phyloP scores from a whole-genome alignment of 805 yeast species.

The Yamadazyma laniorum region DNA sequence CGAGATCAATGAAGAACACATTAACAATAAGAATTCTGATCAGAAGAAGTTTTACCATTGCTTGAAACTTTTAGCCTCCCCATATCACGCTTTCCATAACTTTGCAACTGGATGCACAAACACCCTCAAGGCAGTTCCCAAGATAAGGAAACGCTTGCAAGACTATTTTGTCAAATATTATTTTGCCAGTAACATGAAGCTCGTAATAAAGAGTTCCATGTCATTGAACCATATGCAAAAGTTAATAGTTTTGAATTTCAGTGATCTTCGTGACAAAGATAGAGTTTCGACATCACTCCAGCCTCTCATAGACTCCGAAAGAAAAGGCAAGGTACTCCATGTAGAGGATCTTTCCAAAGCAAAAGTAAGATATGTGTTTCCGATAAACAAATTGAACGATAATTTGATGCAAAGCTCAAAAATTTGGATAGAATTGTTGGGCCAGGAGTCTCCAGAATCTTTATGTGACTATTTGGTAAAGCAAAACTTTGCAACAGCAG shows the following conservation, averaged over 20 bases:
- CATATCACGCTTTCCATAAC: constrained; percentile 52
- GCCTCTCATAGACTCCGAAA: neutral
- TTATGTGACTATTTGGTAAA: constrained; percentile 40
- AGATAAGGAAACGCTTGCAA: constrained; percentile 32
- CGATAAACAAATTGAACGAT: constrained; percentile 25
- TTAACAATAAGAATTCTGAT: constrained; percentile 42
- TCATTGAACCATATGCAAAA: constrained; percentile 58
- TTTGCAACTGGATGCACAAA: constrained; percentile 64
- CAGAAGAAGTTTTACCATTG: constrained; percentile 60
- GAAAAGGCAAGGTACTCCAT: constrained; percentile 24
- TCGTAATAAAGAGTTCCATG: constrained; percentile 67
- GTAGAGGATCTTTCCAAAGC: constrained; percentile 37
- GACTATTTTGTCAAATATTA: constrained; percentile 44
- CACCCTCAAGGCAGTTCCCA: constrained; percentile 44
- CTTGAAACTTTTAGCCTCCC: constrained; percentile 47
- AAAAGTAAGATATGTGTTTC: constrained; percentile 27
- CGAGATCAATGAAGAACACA: constrained; percentile 68
- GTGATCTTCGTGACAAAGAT: constrained; percentile 20
- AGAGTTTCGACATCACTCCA: neutral
- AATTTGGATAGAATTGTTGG: constrained; percentile 58
- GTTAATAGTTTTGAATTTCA: constrained; percentile 45
- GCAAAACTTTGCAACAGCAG: constrained; percentile 28
- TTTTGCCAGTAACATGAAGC: constrained; percentile 47
- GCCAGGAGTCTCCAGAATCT: constrained; percentile 59
- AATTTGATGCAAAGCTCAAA: constrained; percentile 13